Evolutionary conservation across 2,329 filamentous ascomycete species (phyloP), one percentile per base, ranked within the genome.

Genomic region (Talaromyces funiculosus): DNA sequence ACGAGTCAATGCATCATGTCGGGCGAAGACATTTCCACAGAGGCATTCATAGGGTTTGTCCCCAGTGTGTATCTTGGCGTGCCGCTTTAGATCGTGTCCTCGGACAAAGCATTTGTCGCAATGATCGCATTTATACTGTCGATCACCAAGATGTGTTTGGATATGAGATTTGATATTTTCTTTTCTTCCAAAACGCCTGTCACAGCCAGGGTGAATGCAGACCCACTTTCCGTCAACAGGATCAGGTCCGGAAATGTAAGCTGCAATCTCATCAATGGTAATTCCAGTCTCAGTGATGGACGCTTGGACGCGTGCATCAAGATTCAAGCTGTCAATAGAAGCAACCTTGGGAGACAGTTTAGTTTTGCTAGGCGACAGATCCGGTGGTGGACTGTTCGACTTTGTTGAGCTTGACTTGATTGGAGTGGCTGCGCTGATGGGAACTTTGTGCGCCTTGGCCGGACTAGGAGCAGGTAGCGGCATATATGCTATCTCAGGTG

Each of bases 81-180:
- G 94, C 63, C 94, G 87, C 81, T 97, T 99, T 63, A 97, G 86
- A 73, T 99, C 94, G 73, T 99, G 94, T 69, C 96, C 92, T 38
- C 94, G 88, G 43, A 97, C 94, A 73, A 99, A 99, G 77, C 92
- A 93, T 78, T 97, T 97, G 57, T 89, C 83, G 79, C 94, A 99
- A 59, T 90, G 88, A 49, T 93, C 92, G 77, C 94, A 99, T 74
- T 90, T 88, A 78, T 91, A 99, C 73, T 97, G 94, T 53, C 94
- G 85, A 74, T 99, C 94, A 69, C 95, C 94, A 65, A 99, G 87
- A 76, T 99, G 94, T 3, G 94, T 99, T 77, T 99, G 94, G 14
- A 99, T 90, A 73, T 99, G 94, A 0, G 92, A 96, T 73, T 96
- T 96, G 80, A 97, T 97, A 77, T 99, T 97, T 75, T 99, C 94